Evolutionary conservation across 2,329 filamentous ascomycete species (phyloP).

Genomic region (Epichloe baconii): DNA sequence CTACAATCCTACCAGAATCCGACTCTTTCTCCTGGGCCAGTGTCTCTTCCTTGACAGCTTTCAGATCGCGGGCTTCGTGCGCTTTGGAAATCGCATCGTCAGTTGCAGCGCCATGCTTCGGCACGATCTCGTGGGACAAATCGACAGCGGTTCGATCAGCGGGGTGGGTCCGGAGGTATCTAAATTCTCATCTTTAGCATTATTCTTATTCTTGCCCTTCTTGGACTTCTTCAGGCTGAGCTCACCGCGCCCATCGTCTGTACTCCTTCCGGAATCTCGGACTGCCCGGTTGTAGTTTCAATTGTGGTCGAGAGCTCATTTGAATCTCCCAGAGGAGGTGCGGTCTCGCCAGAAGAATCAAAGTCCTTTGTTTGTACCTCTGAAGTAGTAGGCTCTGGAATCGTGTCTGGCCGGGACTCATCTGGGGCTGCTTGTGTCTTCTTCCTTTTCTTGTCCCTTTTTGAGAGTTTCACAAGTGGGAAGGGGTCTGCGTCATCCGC

Average conservation of each 20-base stretch:
- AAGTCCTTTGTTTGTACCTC: background rate
- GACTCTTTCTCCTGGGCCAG: background rate
- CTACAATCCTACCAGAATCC: slow-evolving; percentile 3
- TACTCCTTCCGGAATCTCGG: slow-evolving; percentile 11
- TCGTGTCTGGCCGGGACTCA: slow-evolving; percentile 4
- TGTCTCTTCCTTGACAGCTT: background rate
- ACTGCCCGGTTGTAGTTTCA: background rate
- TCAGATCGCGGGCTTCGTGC: background rate
- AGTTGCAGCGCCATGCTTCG: background rate
- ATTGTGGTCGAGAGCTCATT: slow-evolving; percentile 9
- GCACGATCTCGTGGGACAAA: background rate
- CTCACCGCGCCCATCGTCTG: slow-evolving; percentile 18
- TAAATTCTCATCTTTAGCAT: slow-evolving; percentile 18
- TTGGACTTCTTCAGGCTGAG: slow-evolving; percentile 16
- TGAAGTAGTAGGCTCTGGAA: background rate
- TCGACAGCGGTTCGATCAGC: slow-evolving; percentile 1
- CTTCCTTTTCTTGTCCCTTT: slow-evolving; percentile 23
- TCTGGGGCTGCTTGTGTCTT: slow-evolving; percentile 17
- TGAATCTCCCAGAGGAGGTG: background rate
- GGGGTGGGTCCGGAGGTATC: slow-evolving; percentile 16
- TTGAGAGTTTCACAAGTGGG: slow-evolving; percentile 16
- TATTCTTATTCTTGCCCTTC: slow-evolving; percentile 22
- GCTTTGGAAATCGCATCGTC: background rate
- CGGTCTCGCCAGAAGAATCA: background rate
- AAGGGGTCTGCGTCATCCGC: slow-evolving; percentile 5